phyloP scores from a whole-genome alignment of 2,329 filamentous ascomycete species.

The Acrocalymma vagum region DNA sequence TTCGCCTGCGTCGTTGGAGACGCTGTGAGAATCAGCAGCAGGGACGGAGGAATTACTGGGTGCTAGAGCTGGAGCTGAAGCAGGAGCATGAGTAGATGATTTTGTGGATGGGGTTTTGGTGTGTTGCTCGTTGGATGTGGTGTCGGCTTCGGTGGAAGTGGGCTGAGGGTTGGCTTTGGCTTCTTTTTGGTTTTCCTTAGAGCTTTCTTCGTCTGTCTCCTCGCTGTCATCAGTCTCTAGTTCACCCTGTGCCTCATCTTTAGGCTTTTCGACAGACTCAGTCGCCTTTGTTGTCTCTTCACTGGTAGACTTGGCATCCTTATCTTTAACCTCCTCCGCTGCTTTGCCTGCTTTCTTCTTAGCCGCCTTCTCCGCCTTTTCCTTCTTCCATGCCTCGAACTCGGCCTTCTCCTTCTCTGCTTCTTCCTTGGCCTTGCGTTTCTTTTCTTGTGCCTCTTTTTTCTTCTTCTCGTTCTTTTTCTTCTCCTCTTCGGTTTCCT shows the following conservation, averaged over 20 bases:
- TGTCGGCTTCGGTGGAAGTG: not conserved
- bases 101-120: slow-evolving; percentile 1
- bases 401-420: slow-evolving; percentile 41
- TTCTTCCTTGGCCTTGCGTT: slow-evolving; percentile 34
- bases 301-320: not conserved
- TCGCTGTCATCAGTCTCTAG: not conserved
- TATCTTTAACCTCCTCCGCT: slow-evolving; percentile 2
- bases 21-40: no score
- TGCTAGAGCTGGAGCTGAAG: not conserved
- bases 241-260: slow-evolving; percentile 1
- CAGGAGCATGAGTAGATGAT: no score
- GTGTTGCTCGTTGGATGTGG: not conserved
- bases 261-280: not conserved
- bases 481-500: slow-evolving; percentile 57
- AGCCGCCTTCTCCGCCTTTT: slow-evolving; percentile 24
- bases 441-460: slow-evolving; percentile 42
- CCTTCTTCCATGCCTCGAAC: slow-evolving; percentile 45
- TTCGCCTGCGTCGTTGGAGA: not conserved
- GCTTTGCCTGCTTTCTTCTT: slow-evolving; percentile 13
- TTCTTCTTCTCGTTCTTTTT: slow-evolving; percentile 50
- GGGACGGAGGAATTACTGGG: not conserved
- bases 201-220: not conserved
- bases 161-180: not conserved
- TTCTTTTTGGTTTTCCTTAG: not conserved
- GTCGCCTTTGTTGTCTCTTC: not conserved